Evolutionary conservation across 768 basidiomycete genomes (phyloP).

Genomic region (Rhizopogon salebrosus): DNA sequence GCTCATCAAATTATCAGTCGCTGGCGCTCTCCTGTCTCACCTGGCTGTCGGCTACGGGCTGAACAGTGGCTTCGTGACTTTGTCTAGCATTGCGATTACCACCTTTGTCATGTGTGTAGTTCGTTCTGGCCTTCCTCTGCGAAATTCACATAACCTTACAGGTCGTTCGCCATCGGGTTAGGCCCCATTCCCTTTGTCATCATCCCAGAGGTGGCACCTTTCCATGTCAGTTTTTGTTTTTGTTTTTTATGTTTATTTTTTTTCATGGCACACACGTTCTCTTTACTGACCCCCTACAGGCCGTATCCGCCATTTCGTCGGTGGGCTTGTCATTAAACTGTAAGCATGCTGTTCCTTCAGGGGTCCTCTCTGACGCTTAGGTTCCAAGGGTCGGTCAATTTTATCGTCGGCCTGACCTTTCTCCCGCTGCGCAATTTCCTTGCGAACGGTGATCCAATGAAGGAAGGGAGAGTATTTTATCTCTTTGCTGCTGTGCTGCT

Average conservation of each 20-base stretch:
- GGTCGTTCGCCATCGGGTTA: slow-evolving; percentile 85
- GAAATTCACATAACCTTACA: slow-evolving; percentile 20
- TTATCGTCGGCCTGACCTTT: slow-evolving; percentile 79
- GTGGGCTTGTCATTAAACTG: slow-evolving; percentile 70
- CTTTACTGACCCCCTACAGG: slow-evolving; percentile 32
- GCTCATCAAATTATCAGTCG: slow-evolving; percentile 61
- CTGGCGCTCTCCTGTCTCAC: slow-evolving; percentile 63
- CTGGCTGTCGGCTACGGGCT: slow-evolving; percentile 67
- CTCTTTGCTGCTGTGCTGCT: slow-evolving; percentile 64
- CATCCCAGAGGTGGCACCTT: slow-evolving; percentile 83
- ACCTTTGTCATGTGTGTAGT: slow-evolving; percentile 68
- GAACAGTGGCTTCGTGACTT: slow-evolving; percentile 47
- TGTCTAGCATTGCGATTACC: slow-evolving; percentile 72
- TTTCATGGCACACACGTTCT: not conserved
- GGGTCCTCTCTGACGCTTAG: not conserved
- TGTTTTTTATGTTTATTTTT: too few relatives aligned
- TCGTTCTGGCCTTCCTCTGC: not conserved
- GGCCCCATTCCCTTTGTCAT: slow-evolving; percentile 93
- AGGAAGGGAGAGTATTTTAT: slow-evolving; percentile 88
- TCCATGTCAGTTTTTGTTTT: slow-evolving; percentile 61
- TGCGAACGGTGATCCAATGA: slow-evolving; percentile 48
- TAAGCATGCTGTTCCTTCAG: slow-evolving; percentile 26
- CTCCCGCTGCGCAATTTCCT: slow-evolving; percentile 77
- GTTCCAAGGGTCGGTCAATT: slow-evolving; percentile 73
- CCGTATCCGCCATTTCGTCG: slow-evolving; percentile 77